Conservation (phyloP, 1,284 basidiomycete genomes). For the Stereum hirsutum region DNA sequence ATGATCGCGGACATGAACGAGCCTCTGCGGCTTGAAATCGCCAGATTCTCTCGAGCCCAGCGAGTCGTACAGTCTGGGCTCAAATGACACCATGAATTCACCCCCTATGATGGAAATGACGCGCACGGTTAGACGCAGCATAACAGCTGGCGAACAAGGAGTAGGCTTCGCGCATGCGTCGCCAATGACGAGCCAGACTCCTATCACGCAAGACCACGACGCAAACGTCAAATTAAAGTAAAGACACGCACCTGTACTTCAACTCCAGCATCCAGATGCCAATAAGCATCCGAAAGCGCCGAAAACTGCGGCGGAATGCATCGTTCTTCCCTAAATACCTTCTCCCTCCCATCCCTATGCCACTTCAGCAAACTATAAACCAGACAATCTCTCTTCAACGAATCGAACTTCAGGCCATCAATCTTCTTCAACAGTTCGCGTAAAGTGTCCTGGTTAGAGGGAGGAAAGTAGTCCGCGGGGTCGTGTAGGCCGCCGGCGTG, state of each 20-base stretch:
- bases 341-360: conserved; percentile 56
- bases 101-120: no score
- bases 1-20: no score
- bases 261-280: conserved; percentile 63
- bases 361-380: conserved; percentile 72
- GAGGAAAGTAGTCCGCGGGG: conserved; percentile 57
- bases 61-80: no score
- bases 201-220: no score
- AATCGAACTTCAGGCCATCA: conserved; percentile 52
- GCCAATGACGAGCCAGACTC: no score
- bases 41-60: no score
- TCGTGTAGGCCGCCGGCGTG: conserved; percentile 49
- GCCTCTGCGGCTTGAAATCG: no score
- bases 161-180: no score
- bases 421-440: conserved; percentile 51
- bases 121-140: no score
- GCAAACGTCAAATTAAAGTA: background rate
- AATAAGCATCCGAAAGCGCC: conserved; percentile 69
- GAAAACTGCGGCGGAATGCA: conserved; percentile 67
- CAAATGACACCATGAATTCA: no score
- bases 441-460: conserved; percentile 42
- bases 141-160: no score
- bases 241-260: conserved; percentile 44
- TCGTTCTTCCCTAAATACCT: conserved; percentile 39
- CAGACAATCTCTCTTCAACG: conserved; percentile 68